Evolutionary conservation across 495 filamentous ascomycete genomes (phyloP), one percentile per base, ranked within the genome.

Genomic region (Podospora fimiseda): DNA sequence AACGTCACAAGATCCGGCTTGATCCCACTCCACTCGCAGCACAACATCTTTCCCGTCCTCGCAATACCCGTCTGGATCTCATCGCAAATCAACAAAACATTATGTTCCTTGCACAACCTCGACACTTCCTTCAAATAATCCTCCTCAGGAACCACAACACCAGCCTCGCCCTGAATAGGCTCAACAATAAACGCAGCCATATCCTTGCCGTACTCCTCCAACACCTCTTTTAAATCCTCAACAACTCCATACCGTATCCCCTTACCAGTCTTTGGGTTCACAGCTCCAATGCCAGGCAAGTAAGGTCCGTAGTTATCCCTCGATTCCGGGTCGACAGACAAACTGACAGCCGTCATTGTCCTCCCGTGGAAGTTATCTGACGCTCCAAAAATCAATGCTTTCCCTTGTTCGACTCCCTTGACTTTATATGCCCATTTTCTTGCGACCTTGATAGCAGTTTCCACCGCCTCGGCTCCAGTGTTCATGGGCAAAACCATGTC

Each of bases 401-500:
- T 79, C 61, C 86, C 87, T 62, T 88, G 76, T 1, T 89, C 84
- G 37, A 98, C 93, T 9, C 84, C 82, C 78, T 98, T 98, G 59
- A 88, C 81, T 69, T 96, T 96, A 74, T 99, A 99, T 4, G 90
- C 93, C 93, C 93, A 99, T 71, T 99, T 99, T 49, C 93, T 80
- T 54, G 94, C 92, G 71, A 99, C 85, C 78, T 99, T 99, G 67
- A 99, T 84, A 20, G 83, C 90, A 1, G 94, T 97, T 80, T 99
- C 93, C 42, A 97, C 93, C n/a, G 93, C 93, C 74, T 99, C 93
- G 23, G 91, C 93, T 43, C 93, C 93, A 8, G 93, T 99, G 74
- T 97, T 97, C 93, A 99, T 97, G 43, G 93, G 93, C 71, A 99
- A 72, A 20, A 96, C 91, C 93, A 97, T 99, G 67, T 97, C 94